These are phyloP conservation scores for Anthracocystis walkeri DNA, from an alignment of 1,284 basidiomycete genomes.

Conservation along the genomic window DNA sequence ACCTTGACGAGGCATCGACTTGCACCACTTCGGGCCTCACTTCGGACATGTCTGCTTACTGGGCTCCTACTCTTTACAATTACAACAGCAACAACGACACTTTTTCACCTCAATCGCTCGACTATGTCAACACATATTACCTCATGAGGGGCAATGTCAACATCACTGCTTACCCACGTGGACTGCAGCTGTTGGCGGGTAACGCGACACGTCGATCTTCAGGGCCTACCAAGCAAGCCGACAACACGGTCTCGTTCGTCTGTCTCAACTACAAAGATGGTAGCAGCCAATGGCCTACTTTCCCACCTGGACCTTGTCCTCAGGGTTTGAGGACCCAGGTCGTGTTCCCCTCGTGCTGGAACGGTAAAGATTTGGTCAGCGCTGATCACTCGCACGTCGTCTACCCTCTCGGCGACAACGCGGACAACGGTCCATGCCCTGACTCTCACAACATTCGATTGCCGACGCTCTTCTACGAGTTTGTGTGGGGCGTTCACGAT, in stretches of 20 bases:
- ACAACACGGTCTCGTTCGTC: slow-evolving; percentile 70
- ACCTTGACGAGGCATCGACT: slow-evolving; percentile 14
- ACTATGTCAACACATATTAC: slow-evolving; percentile 70
- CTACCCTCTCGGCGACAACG: slow-evolving; percentile 64
- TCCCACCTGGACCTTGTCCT: slow-evolving; percentile 52
- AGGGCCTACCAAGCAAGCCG: slow-evolving; percentile 39
- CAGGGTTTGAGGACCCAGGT: slow-evolving; percentile 71
- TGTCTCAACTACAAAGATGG: slow-evolving; percentile 70
- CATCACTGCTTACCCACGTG: slow-evolving; percentile 70
- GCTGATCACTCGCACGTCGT: slow-evolving; percentile 71
- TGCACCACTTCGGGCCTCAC: slow-evolving; percentile 71
- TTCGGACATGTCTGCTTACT: slow-evolving; percentile 72
- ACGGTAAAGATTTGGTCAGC: slow-evolving; percentile 72
- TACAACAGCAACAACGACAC: slow-evolving; percentile 45
- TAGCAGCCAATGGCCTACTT: slow-evolving; percentile 41
- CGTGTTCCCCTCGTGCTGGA: slow-evolving; percentile 74
- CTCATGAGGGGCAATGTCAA: slow-evolving; percentile 55
- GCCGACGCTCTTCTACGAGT: slow-evolving; percentile 74
- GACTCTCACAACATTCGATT: slow-evolving; percentile 72
- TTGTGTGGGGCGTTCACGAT: slow-evolving; percentile 44
- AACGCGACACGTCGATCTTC: slow-evolving; percentile 52
- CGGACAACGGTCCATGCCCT: slow-evolving; percentile 73
- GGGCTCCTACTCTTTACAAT: slow-evolving; percentile 71
- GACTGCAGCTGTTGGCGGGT: slow-evolving; percentile 71
- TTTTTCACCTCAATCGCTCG: slow-evolving; percentile 48